Base-by-base conservation (phyloP, 495 filamentous ascomycete genomes). In the Penicillium coffeae region DNA sequence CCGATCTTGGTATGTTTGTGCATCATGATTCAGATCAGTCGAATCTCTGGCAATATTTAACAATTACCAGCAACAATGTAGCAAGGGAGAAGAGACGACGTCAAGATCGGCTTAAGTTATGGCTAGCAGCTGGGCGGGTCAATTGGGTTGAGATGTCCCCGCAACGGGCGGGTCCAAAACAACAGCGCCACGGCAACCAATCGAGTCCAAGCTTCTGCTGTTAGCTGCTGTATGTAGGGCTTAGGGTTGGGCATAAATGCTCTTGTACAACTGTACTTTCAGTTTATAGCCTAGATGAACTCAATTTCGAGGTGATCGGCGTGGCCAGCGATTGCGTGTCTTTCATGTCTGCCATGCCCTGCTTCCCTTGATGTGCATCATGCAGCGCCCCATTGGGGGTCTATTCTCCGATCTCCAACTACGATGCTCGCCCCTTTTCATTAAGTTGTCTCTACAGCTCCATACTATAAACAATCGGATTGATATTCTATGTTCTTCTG, bases 1-100 rank as follows among this genome's bases (percentile, higher is more conserved):
- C 63, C 63, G 43, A 42, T 42, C 21, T 75, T 72, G 55, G 66
- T 72, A 35, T 71, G 64, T 58, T 69, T 66, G 43, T 71, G 64
- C 59, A 72, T 67, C 50, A 67, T 65, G 45, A 32, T 47, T 38
- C 16, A 7, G 38, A 20, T 9, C 33, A 22, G 5, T 41, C 18
- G n/a, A n/a, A n/a, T n/a, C n/a, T n/a, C n/a, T n/a, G n/a, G n/a
- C n/a, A n/a, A n/a, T n/a, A n/a, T n/a, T n/a, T n/a, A 40, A 41
- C 15, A 14, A 22, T 32, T 43, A 8, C 9, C 8, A 40, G 37
- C 37, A 47, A 46, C 22, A 44, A 43, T 47, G 10, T 35, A 18
- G 38, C 13, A 21, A 58, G 25, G 37, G 15, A 38, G 18, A 38
- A 46, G 42, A 44, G 14, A 16, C 45, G 48, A 52, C 42, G 45